Evolutionary conservation across 495 filamentous ascomycete genomes (phyloP).

Genomic region (Elaphomyces granulatus): DNA sequence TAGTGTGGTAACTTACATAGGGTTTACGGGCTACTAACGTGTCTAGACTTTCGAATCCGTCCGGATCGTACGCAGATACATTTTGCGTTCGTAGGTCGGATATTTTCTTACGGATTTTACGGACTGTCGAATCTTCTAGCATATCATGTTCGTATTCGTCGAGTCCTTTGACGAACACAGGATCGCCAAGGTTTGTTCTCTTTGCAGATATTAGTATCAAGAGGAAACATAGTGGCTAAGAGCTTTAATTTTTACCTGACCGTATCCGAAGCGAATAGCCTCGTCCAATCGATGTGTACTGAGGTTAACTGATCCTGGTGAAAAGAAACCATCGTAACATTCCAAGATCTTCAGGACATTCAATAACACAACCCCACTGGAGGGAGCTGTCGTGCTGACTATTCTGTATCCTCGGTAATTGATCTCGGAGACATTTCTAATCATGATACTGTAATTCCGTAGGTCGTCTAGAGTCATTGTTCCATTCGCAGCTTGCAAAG

Average conservation of each 20-base stretch:
- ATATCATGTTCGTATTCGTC: conserved; percentile 50
- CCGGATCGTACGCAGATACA: conserved; percentile 55
- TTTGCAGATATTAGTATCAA: conserved; percentile 7
- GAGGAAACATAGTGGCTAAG: neutral
- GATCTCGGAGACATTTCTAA: conserved; percentile 47
- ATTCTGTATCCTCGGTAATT: conserved; percentile 58
- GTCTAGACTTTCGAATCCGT: conserved; percentile 43
- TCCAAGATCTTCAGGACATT: conserved; percentile 65
- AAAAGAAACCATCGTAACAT: conserved; percentile 48
- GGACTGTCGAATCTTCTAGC: conserved; percentile 43
- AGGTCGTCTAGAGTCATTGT: conserved; percentile 76
- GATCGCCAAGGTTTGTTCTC: conserved; percentile 64
- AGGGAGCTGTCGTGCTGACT: conserved; percentile 53
- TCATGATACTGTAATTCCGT: conserved; percentile 46
- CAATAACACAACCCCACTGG: conserved; percentile 56
- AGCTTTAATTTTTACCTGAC: conserved; percentile 27
- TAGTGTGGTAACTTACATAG: neutral
- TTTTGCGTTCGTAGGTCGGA: conserved; percentile 53
- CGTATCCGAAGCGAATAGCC: conserved; percentile 79
- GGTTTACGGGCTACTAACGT: conserved; percentile 32
- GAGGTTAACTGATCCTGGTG: conserved; percentile 36
- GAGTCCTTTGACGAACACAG: conserved; percentile 50
- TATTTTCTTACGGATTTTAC: conserved; percentile 48
- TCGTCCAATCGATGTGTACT: conserved; percentile 74
- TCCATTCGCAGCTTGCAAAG: conserved; percentile 49